Conservation (phyloP, 371 early-diverging fungal species). For the Mortierella sp. region DNA sequence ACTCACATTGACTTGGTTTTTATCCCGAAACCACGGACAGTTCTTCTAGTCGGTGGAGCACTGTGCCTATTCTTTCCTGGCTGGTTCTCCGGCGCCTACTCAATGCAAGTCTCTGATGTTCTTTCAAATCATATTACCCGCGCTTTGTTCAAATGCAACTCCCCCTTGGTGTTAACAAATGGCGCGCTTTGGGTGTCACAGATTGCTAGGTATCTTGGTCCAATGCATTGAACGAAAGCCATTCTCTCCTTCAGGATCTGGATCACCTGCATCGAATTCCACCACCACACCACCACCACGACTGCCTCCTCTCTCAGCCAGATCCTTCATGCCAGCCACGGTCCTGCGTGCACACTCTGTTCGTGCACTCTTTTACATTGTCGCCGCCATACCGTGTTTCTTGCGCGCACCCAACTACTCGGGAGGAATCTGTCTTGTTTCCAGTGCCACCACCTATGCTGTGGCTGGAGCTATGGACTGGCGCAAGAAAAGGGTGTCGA, state of each 20-base stretch:
- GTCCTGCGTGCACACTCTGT: constrained; percentile 18
- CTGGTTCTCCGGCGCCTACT: constrained; percentile 31
- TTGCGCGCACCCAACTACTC: constrained; percentile 31
- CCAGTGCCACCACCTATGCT: constrained; percentile 30
- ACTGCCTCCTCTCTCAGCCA: background rate
- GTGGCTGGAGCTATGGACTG: constrained; percentile 15
- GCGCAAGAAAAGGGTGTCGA: background rate
- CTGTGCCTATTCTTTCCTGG: constrained; percentile 21
- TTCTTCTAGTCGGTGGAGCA: constrained; percentile 24
- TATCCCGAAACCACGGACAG: too few species aligned
- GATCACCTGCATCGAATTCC: too few species aligned
- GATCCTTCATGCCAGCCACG: constrained; percentile 2
- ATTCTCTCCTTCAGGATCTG: too few species aligned
- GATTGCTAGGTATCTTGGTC: constrained; percentile 18
- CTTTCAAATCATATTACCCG: background rate
- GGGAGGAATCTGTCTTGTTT: constrained; percentile 36
- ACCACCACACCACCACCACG: background rate
- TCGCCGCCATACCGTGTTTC: constrained; percentile 29
- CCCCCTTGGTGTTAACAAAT: too few species aligned
- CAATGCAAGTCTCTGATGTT: constrained; percentile 14
- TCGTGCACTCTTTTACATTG: constrained; percentile 26
- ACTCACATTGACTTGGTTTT: too few species aligned
- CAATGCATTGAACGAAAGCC: constrained; percentile 17
- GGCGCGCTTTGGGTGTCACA: background rate
- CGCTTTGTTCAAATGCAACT: background rate